A percentile compares a stretch with the other conserved stretches of the same genome.
phyloP scores from a whole-genome alignment of 108 stramenopile genomes.

The Nitzschia sp. region DNA sequence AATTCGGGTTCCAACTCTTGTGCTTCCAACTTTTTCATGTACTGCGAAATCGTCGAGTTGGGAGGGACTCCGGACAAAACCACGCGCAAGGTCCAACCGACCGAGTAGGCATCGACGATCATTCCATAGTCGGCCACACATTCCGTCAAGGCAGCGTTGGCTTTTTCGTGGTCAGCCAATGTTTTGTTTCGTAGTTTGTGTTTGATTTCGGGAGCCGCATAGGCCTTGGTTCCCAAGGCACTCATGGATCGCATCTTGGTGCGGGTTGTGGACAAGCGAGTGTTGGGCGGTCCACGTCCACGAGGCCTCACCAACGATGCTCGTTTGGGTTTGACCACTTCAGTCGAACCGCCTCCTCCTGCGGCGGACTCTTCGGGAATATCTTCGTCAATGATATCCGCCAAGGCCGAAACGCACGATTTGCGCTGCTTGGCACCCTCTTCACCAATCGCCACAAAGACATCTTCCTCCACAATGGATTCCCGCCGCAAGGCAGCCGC shows the following conservation, averaged over 20 bases:
- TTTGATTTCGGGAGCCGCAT: constrained; percentile 84
- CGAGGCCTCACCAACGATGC: background rate
- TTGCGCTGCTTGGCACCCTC: constrained; percentile 21
- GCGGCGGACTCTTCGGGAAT: background rate
- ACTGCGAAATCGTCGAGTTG: constrained; percentile 62
- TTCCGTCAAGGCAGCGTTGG: constrained; percentile 58
- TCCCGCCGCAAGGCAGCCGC: constrained; percentile 25
- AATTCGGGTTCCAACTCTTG: constrained; percentile 29
- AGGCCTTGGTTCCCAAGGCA: constrained; percentile 76
- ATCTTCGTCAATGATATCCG: constrained; percentile 3
- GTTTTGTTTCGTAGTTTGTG: constrained; percentile 50
- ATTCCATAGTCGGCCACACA: constrained; percentile 84
- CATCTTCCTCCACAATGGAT: constrained; percentile 10
- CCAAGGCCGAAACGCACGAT: constrained; percentile 30
- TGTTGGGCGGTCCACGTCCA: background rate
- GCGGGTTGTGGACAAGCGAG: constrained; percentile 34
- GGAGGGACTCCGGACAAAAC: constrained; percentile 83
- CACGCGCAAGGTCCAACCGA: constrained; percentile 77
- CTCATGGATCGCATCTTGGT: constrained; percentile 58
- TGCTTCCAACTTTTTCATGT: constrained; percentile 43
- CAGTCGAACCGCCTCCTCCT: background rate
- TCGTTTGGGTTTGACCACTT: background rate
- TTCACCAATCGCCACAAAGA: constrained; percentile 11
- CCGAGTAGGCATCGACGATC: constrained; percentile 83
- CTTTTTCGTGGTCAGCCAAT: constrained; percentile 41